Conservation (phyloP, 2,329 filamentous ascomycete genomes). For the Ophiosphaerella korrae region DNA sequence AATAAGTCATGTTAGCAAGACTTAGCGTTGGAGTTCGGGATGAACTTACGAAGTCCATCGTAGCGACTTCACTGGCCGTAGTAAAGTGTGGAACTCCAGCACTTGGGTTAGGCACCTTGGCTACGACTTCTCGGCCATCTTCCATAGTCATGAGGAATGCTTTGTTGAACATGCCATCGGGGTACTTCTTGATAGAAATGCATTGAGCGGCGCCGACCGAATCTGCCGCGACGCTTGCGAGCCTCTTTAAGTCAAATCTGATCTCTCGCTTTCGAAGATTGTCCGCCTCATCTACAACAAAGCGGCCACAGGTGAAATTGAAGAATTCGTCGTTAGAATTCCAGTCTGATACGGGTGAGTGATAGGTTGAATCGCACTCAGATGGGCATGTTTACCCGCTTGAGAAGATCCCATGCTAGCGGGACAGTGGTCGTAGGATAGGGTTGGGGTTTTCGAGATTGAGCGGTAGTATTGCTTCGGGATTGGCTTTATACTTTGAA, state of each 20-base stretch:
- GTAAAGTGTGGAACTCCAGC: constrained; percentile 34
- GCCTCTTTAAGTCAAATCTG: constrained; percentile 10
- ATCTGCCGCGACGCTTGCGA: constrained; percentile 16
- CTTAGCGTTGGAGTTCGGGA: background rate
- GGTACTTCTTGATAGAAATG: constrained; percentile 23
- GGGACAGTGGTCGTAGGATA: background rate
- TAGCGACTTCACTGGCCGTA: constrained; percentile 42
- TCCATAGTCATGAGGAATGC: constrained; percentile 40
- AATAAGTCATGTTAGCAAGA: no score
- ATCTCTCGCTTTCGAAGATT: constrained; percentile 4
- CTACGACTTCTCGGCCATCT: constrained; percentile 36
- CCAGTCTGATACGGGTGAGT: constrained; percentile 2
- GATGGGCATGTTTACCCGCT: constrained; percentile 1
- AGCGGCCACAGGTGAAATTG: constrained; percentile 9
- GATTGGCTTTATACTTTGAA: background rate
- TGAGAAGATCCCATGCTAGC: background rate
- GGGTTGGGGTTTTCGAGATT: background rate
- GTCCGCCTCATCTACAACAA: constrained; percentile 4
- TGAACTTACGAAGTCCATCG: constrained; percentile 25
- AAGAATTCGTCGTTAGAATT: constrained; percentile 7
- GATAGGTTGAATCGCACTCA: background rate
- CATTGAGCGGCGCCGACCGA: constrained; percentile 25
- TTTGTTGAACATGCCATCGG: constrained; percentile 42
- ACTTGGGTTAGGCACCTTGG: constrained; percentile 42
- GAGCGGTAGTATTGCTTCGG: background rate